These are phyloP conservation scores for Crithidia mellificae DNA, from an alignment of 208 protist species.

Conservation along the genomic window DNA sequence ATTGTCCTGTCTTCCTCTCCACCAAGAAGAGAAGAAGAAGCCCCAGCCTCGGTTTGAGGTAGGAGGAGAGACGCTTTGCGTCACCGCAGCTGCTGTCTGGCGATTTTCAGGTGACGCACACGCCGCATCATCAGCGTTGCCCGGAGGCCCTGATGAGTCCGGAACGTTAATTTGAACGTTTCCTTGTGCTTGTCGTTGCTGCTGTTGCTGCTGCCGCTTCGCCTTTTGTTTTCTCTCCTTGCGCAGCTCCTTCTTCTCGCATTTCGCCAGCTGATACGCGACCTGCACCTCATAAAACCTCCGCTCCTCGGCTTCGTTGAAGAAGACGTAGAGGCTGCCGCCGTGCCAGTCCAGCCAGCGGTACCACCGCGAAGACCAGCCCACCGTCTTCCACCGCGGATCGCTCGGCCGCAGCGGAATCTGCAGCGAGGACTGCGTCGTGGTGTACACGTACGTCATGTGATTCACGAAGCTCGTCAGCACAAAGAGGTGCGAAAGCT, in stretches of 20 bases:
- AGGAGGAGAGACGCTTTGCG: too few species aligned
- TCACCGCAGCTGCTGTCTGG: too few species aligned
- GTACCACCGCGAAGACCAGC: constrained; percentile 79
- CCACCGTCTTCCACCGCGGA: constrained; percentile 59
- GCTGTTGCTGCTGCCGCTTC: neutral
- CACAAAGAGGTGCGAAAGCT: constrained; percentile 70
- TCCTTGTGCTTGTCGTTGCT: neutral
- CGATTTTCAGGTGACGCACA: too few species aligned
- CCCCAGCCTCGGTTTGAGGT: too few species aligned
- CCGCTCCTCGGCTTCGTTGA: constrained; percentile 71
- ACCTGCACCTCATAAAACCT: constrained; percentile 64
- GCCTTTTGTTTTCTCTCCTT: neutral
- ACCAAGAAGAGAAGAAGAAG: too few species aligned
- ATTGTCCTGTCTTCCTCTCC: too few species aligned
- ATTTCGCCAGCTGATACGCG: constrained; percentile 23
- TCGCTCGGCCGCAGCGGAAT: constrained; percentile 70
- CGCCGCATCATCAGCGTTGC: neutral
- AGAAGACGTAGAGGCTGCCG: constrained; percentile 82
- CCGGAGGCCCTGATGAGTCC: neutral
- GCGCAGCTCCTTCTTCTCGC: neutral
- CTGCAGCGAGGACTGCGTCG: constrained; percentile 47
- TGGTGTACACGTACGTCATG: constrained; percentile 81
- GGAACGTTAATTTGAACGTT: neutral
- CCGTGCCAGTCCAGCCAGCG: constrained; percentile 77
- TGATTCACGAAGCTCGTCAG: constrained; percentile 67